Percentiles rank a stretch among this genome's conserved stretches.
Conservation (phyloP, 345 rosid genomes). For the Citrus medica region DNA sequence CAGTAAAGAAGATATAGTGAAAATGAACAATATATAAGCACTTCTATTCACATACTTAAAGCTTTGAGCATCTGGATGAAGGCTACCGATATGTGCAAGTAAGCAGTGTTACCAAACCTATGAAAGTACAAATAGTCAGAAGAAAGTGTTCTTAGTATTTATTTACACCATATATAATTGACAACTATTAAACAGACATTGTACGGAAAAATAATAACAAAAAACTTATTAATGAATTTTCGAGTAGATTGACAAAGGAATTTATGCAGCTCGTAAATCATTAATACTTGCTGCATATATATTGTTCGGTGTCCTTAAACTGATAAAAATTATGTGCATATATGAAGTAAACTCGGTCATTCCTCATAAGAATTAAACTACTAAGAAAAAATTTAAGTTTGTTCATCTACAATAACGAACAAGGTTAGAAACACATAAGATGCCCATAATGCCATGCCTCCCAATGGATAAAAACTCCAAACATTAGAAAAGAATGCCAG, state of each 20-base stretch:
- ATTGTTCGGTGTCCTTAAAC: background rate
- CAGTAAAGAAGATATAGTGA: conserved; percentile 4
- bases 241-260: background rate
- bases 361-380: background rate
- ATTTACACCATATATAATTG: background rate
- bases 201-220: no score
- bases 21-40: conserved; percentile 1
- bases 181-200: background rate
- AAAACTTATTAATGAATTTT: background rate
- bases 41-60: conserved; percentile 58
- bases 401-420: background rate
- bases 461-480: background rate
- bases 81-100: conserved; percentile 89
- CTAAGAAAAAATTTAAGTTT: background rate
- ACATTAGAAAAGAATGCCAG: background rate
- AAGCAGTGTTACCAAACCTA: conserved; percentile 99
- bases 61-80: conserved; percentile 99
- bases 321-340: background rate
- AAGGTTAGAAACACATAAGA: background rate
- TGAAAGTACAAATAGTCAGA: conserved; percentile 2
- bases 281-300: background rate
- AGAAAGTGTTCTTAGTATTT: background rate
- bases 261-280: background rate
- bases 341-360: background rate
- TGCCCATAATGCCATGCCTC: background rate